Evolutionary conservation across 768 basidiomycete species (phyloP).

Genomic region (Leccinum broughii): DNA sequence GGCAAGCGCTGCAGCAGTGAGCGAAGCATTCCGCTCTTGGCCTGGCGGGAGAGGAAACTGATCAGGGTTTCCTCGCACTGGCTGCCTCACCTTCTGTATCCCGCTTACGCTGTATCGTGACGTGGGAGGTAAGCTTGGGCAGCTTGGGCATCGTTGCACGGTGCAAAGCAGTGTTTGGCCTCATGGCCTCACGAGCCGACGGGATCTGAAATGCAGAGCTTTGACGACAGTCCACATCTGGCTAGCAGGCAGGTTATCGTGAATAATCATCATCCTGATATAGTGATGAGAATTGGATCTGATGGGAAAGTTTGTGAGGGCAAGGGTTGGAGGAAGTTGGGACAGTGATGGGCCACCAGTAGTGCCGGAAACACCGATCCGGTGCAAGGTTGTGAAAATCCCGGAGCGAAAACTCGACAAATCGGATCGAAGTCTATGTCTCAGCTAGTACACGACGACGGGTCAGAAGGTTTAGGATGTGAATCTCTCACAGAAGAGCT

Average conservation of each 20-base stretch:
- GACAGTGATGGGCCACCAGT: conserved; percentile 39
- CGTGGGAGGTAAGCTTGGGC: conserved; percentile 12
- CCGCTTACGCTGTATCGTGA: neutral
- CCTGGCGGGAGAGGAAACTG: neutral
- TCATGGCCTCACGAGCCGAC: conserved; percentile 62
- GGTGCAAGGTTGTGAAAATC: conserved; percentile 61
- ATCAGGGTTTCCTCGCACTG: neutral
- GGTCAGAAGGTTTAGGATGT: conserved; percentile 26
- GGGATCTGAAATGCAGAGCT: conserved; percentile 51
- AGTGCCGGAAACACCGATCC: conserved; percentile 54
- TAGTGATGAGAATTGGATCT: conserved; percentile 28
- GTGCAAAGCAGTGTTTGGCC: conserved; percentile 67
- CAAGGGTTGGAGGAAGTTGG: conserved; percentile 77
- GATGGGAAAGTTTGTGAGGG: conserved; percentile 18
- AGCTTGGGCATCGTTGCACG: conserved; percentile 43
- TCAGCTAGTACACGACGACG: conserved; percentile 64
- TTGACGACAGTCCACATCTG: conserved; percentile 38
- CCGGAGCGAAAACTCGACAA: conserved; percentile 57
- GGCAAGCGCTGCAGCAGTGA: conserved; percentile 46
- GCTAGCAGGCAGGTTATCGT: conserved; percentile 50
- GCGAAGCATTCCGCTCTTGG: conserved; percentile 7
- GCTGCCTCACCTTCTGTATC: neutral
- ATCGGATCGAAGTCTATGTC: conserved; percentile 83
- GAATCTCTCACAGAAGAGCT: too few species aligned
- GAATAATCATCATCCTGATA: conserved; percentile 71